Evolutionary conservation across 2,329 filamentous ascomycete species (phyloP).

Genomic region (Stemphylium lycopersici): DNA sequence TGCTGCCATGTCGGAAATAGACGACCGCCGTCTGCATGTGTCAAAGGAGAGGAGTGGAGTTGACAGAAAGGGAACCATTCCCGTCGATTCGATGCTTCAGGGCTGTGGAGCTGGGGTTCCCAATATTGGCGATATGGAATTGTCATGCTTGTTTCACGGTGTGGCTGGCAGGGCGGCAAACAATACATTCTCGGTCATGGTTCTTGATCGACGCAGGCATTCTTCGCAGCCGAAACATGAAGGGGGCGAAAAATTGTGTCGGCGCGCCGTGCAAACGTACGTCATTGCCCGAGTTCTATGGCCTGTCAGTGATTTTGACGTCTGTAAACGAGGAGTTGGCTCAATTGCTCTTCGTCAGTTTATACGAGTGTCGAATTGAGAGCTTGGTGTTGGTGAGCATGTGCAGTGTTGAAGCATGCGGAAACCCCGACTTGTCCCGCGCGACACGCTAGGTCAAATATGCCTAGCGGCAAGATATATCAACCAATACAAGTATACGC

Average conservation of each 20-base stretch:
- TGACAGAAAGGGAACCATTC: constrained; percentile 14
- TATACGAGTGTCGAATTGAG: no score
- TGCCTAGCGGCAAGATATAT: no score
- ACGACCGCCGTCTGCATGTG: constrained; percentile 12
- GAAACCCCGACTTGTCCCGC: no score
- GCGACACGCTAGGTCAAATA: no score
- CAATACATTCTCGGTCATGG: constrained; percentile 6
- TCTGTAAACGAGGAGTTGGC: neutral
- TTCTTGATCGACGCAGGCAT: constrained; percentile 30
- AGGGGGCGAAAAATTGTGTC: constrained; percentile 4
- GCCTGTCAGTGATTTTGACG: neutral
- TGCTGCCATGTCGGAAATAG: constrained; percentile 9
- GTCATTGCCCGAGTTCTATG: neutral
- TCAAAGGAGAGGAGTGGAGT: constrained; percentile 11
- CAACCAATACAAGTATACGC: no score
- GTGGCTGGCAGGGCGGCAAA: constrained; percentile 13
- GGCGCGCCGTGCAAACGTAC: neutral
- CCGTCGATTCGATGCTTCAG: constrained; percentile 20
- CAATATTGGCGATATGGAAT: constrained; percentile 6
- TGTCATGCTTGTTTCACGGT: constrained; percentile 20
- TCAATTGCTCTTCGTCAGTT: no score
- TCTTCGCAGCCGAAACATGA: constrained; percentile 20
- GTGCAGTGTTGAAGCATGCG: no score
- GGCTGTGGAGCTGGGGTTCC: constrained; percentile 8
- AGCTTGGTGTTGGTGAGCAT: no score